phyloP scores from a whole-genome alignment of 2,329 filamentous ascomycete genomes.

The Colletotrichum incanum region DNA sequence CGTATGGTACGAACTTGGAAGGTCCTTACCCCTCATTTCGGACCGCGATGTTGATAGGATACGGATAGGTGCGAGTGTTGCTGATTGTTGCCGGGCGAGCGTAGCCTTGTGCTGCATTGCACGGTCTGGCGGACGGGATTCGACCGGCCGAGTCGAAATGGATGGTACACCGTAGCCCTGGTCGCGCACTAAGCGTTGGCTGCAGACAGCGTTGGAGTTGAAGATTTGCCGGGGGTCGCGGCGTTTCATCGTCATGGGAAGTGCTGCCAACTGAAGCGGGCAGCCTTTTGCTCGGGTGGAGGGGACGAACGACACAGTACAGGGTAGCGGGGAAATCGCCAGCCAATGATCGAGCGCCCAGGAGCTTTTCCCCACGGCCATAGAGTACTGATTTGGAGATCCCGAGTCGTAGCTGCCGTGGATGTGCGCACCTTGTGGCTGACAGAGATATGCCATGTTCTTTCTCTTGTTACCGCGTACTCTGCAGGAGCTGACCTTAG shows the following conservation, averaged over 20 bases:
- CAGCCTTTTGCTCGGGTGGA: constrained; percentile 34
- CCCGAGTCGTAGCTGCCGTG: constrained; percentile 19
- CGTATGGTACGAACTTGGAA: constrained; percentile 38
- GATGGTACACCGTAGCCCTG: neutral
- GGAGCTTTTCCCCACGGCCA: constrained; percentile 11
- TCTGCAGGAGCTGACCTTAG: constrained; percentile 11
- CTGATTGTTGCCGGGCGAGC: neutral
- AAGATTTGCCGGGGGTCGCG: constrained; percentile 38
- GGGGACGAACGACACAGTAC: constrained; percentile 32
- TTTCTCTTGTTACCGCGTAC: neutral
- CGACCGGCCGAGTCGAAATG: constrained; percentile 3
- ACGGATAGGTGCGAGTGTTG: neutral
- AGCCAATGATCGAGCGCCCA: constrained; percentile 21
- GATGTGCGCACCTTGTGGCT: constrained; percentile 5
- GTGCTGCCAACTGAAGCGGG: constrained; percentile 39
- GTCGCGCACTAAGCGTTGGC: constrained; percentile 8
- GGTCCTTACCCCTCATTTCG: constrained; percentile 36
- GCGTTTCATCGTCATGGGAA: constrained; percentile 33
- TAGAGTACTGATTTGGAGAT: constrained; percentile 27
- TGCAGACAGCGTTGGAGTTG: constrained; percentile 29
- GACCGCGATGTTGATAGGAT: constrained; percentile 25
- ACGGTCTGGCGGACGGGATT: neutral
- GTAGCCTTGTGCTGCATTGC: constrained; percentile 31
- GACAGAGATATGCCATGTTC: constrained; percentile 8
- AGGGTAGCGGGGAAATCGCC: neutral